Conservation (phyloP, 768 basidiomycete species). For the Suillus occidentalis region DNA sequence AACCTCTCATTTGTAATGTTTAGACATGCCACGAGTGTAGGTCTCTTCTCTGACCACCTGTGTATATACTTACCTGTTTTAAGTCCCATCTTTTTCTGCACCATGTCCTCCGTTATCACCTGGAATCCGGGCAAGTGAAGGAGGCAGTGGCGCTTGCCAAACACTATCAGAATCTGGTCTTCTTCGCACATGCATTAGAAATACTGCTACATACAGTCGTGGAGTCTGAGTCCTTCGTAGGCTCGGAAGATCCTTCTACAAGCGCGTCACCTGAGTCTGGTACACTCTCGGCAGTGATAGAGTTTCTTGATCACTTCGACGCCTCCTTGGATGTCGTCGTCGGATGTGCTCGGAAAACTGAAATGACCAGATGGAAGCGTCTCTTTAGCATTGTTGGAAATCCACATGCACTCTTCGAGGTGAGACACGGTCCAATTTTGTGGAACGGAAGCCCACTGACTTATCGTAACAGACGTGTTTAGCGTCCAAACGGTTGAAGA, state of each 20-base stretch:
- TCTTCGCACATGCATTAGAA: slow-evolving; percentile 92
- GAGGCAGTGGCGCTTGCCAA: slow-evolving; percentile 86
- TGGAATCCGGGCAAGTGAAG: slow-evolving; percentile 57
- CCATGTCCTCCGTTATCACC: slow-evolving; percentile 82
- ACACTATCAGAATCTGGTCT: slow-evolving; percentile 85
- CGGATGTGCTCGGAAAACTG: slow-evolving; percentile 94
- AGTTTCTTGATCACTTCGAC: slow-evolving; percentile 95
- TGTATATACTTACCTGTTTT: background rate
- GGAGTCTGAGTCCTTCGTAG: slow-evolving; percentile 68
- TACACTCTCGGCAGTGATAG: slow-evolving; percentile 68
- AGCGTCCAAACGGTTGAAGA: slow-evolving; percentile 68
- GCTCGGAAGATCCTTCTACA: slow-evolving; percentile 29
- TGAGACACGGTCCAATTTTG: slow-evolving; percentile 34
- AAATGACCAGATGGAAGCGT: slow-evolving; percentile 85
- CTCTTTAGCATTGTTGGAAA: slow-evolving; percentile 90
- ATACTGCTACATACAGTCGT: slow-evolving; percentile 92
- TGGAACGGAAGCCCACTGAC: background rate
- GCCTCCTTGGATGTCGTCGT: slow-evolving; percentile 91
- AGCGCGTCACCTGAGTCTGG: background rate
- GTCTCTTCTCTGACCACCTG: slow-evolving; percentile 28
- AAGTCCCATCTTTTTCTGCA: slow-evolving; percentile 95
- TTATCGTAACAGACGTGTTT: slow-evolving; percentile 65
- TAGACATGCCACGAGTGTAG: slow-evolving; percentile 84
- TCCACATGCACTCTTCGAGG: slow-evolving; percentile 90
- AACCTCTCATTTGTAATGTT: slow-evolving; percentile 90